Evolutionary conservation across 2,329 filamentous ascomycete species (phyloP), one percentile per base, ranked within the genome.

Genomic region (Beauveria sp.): DNA sequence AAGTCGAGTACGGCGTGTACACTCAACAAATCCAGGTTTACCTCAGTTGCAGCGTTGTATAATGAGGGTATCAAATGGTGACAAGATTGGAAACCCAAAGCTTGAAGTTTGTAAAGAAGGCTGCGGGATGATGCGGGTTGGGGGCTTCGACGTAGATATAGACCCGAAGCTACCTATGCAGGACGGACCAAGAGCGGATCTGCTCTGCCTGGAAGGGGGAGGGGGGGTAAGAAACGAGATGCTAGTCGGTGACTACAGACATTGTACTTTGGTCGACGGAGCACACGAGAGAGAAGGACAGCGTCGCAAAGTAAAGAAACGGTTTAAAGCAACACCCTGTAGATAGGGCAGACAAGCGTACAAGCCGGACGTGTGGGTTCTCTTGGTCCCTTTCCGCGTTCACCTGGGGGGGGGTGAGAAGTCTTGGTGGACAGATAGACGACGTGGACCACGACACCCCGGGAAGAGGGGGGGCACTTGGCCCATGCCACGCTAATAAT

Each of bases 81-180:
- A 47, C 28, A 41, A 60, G 26, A 34, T 51, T 59, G 46, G 18
- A 44, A 52, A 59, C 28, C 37, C 28, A 59, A 53, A 34, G 28
- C n/a, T 52, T 40, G 50, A 53, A 54, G 48, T 59, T 10, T 46
- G 43, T 47, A 40, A 37, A 61, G 44, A 46, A 55, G 59, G 59
- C 51, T 58, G 60, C 47, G 54, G 54, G 60, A 53, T 62, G 54
- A 55, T 57, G 54, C 54, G 47, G 60, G 54, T 57, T 62, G 60
- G 54, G 55, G 60, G 60, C 55, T 53, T 57, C 44, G 46, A 48
- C 55, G 54, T 57, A 58, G 54, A 58, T 62, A 58, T 62, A 58
- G 48, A 62, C 40, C 52, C 52, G 46, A 57, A 61, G 54, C 59
- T 41, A 61, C 47, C 59, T 41, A 61, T 57, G 55, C 60, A 62